Evolutionary conservation across 495 filamentous ascomycete genomes (phyloP).

Genomic region (Podospora comata): DNA sequence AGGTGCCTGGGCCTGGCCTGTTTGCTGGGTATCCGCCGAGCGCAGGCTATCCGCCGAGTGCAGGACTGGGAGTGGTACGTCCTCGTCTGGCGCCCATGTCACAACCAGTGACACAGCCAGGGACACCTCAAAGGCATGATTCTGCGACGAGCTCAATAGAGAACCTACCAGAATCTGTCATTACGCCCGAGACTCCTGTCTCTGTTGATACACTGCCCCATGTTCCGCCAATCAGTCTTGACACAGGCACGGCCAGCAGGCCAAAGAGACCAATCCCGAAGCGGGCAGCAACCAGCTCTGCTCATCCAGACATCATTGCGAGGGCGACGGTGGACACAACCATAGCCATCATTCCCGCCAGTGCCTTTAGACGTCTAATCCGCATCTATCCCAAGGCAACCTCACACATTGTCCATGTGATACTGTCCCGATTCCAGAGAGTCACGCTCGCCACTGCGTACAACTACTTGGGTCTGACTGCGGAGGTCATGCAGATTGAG

Average conservation of each 20-base stretch:
- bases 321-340: slow-evolving; percentile 96
- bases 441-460: slow-evolving; percentile 93
- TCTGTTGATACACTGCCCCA: slow-evolving; percentile 31
- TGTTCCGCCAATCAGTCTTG: slow-evolving; percentile 75
- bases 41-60: slow-evolving; percentile 34
- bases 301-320: slow-evolving; percentile 94
- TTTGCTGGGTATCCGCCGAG: slow-evolving; percentile 41
- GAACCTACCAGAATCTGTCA: slow-evolving; percentile 26
- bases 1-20: slow-evolving; percentile 37
- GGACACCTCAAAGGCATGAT: slow-evolving; percentile 35
- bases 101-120: slow-evolving; percentile 29
- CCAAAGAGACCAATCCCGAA: slow-evolving; percentile 34
- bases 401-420: slow-evolving; percentile 96
- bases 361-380: slow-evolving; percentile 91
- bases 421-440: slow-evolving; percentile 86
- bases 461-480: slow-evolving; percentile 86
- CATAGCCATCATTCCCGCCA: slow-evolving; percentile 95
- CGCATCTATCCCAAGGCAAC: slow-evolving; percentile 93
- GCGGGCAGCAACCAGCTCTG: slow-evolving; percentile 63
- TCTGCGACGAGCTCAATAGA: slow-evolving; percentile 13
- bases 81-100: not conserved
- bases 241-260: slow-evolving; percentile 35
- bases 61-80: slow-evolving; percentile 40
- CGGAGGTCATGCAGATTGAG: slow-evolving; percentile 87
- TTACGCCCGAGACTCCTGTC: slow-evolving; percentile 24